phyloP scores from a whole-genome alignment of 1,139 yeast genomes.

The Nakaseomyces sp. region DNA sequence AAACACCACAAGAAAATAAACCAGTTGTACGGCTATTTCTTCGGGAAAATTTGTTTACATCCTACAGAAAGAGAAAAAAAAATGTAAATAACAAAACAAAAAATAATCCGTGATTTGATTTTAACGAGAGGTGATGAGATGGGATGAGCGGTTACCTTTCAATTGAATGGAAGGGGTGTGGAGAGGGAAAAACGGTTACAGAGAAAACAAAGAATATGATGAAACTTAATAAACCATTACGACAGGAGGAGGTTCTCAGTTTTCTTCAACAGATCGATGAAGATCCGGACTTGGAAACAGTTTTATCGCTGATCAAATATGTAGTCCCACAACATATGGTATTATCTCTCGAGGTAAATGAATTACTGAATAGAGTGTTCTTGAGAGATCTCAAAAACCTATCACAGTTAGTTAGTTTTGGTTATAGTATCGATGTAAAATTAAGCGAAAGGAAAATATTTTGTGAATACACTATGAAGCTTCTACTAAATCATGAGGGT shows the following conservation, averaged over 20 bases:
- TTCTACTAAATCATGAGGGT: not conserved
- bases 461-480: not conserved
- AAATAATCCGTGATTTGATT: too few relatives aligned
- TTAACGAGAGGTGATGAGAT: too few relatives aligned
- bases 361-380: not conserved
- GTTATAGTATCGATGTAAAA: not conserved
- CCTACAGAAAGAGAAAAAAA: too few relatives aligned
- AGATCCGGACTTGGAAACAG: not conserved
- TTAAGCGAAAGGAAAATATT: not conserved
- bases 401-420: slow-evolving; percentile 2
- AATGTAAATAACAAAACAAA: too few relatives aligned
- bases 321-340: slow-evolving; percentile 1
- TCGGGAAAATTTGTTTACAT: too few relatives aligned
- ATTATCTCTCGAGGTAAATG: not conserved
- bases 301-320: not conserved
- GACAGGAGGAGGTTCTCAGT: not conserved
- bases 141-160: not conserved
- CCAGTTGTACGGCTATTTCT: too few relatives aligned
- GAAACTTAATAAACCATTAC: not conserved
- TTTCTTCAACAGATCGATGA: not conserved
- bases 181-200: too few relatives aligned
- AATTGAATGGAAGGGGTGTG: not conserved
- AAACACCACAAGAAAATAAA: too few relatives aligned
- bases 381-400: not conserved
- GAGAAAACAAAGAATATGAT: too few relatives aligned